Evolutionary conservation across 768 basidiomycete species (phyloP), one percentile per base, ranked within the genome.

Genomic region (Gyrodon lividus): DNA sequence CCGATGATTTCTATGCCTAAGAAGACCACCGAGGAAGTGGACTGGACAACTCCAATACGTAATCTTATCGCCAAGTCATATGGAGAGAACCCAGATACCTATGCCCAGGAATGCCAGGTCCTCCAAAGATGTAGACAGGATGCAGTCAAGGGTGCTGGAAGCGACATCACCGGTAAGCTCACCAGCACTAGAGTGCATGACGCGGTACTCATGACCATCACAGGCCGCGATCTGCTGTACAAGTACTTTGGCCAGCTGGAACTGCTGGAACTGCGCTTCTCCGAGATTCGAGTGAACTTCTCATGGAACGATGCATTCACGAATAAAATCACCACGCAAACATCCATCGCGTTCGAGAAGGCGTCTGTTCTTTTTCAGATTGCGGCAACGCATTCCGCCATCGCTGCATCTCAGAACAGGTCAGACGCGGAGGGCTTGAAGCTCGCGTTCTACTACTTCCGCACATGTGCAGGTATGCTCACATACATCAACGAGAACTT

Each of bases 401-500:
- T 98, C 61, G 94, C 94, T 10, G 70, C 88, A 0, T 79, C 88
- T 1, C 90, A 95, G 73, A 89, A 84, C 64, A 79, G 93, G 47
- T 84, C 87, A 0, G 89, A 93, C 48, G 90, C 92, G 1, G 93
- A 98, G 68, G 94, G 95, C 17, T 70, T 92, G 61, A 98, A 97
- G 71, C 83, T 92, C 30, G 84, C 96, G 0, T 99, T 97, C 74
- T 83, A 92, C 71, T 95, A 92, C 71, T 90, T 92, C 61, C 77
- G 88, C 16, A 84, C 89, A 10, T 86, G 89, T 37, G 92, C 95
- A 2, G 97, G 97, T 17, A 97, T 99, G 92, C 83, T 98, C 64
- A 92, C 86, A 6, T 99, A 98, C 68, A 94, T 99, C 76, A 98
- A 98, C 73, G 97, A 99, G 70, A 98, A 99, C 79, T 99, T 99